phyloP scores from a whole-genome alignment of 2,329 filamentous ascomycete species.

The Trichophyton verrucosum region DNA sequence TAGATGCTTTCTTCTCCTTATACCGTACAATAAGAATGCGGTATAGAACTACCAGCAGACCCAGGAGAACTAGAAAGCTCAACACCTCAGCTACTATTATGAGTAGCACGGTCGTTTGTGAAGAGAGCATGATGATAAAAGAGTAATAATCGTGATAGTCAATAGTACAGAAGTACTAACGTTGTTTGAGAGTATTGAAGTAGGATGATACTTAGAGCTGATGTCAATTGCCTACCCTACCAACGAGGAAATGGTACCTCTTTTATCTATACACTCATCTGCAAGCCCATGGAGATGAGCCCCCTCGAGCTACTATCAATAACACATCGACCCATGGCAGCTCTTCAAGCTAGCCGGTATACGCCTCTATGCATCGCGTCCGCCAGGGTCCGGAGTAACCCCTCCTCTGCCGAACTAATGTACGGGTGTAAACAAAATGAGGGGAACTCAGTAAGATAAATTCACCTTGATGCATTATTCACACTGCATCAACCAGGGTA shows the following conservation, averaged over 20 bases:
- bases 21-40: background rate
- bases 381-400: background rate
- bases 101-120: background rate
- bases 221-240: background rate
- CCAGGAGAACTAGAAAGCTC: background rate
- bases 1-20: background rate
- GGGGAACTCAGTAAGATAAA: background rate
- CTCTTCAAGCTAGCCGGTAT: background rate
- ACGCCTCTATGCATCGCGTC: background rate
- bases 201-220: background rate
- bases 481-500: background rate
- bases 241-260: background rate
- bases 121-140: background rate
- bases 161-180: no score
- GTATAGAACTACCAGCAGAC: background rate
- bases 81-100: conserved; percentile 2
- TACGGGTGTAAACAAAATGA: background rate
- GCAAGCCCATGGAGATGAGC: background rate
- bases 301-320: background rate
- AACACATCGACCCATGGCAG: background rate
- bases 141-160: no score
- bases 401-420: background rate
- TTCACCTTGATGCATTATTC: background rate
- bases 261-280: background rate
- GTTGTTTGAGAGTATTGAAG: background rate